A percentile compares a stretch with the other conserved stretches of the same genome.
Conservation (phyloP, 768 basidiomycete genomes). For the Cystobasidium onofrii region DNA sequence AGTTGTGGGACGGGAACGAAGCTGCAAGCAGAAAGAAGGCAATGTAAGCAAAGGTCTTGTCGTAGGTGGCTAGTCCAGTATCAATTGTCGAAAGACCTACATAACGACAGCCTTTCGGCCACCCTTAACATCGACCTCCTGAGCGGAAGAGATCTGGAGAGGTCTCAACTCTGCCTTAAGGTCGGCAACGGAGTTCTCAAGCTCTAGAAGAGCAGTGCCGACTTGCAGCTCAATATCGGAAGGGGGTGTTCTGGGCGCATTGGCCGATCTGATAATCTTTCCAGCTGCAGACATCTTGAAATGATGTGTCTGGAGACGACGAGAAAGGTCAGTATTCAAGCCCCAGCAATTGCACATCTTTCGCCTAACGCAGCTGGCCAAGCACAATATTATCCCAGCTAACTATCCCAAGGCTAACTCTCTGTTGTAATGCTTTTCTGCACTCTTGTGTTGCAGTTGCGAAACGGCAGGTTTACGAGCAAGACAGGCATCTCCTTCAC, state of each 20-base stretch:
- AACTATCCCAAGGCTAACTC: background rate
- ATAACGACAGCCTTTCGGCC: slow-evolving; percentile 99
- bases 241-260: slow-evolving; percentile 78
- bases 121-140: slow-evolving; percentile 96
- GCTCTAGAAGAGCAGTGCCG: slow-evolving; percentile 91
- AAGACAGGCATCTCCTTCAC: too few species aligned
- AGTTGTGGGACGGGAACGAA: slow-evolving; percentile 95
- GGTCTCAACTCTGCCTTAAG: slow-evolving; percentile 92
- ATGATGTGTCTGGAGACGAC: background rate
- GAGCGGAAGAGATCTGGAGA: slow-evolving; percentile 94
- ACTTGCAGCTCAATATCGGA: slow-evolving; percentile 84
- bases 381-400: background rate
- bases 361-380: background rate
- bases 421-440: too few species aligned
- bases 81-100: too few species aligned
- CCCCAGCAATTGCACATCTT: background rate
- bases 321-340: background rate
- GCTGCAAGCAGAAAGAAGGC: slow-evolving; percentile 26
- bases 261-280: slow-evolving; percentile 94
- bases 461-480: too few species aligned
- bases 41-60: background rate
- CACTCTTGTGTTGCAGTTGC: too few species aligned
- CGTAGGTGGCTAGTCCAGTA: too few species aligned
- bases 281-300: slow-evolving; percentile 32
- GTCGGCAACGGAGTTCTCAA: slow-evolving; percentile 96